Conservation (phyloP, 805 yeast genomes). For the Sugiyamaella floridensis region DNA sequence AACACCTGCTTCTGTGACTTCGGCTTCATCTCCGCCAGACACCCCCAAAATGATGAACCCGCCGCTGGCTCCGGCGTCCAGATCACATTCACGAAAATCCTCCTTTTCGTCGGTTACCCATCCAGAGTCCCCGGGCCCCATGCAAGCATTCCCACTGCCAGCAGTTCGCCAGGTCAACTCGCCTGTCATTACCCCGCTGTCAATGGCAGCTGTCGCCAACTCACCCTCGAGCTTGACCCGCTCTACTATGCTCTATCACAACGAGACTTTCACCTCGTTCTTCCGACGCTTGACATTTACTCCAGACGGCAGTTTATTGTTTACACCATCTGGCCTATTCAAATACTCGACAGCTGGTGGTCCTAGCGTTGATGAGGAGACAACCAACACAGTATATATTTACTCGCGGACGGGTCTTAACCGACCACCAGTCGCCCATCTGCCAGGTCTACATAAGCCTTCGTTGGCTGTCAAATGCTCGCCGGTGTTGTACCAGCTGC, state of each 20-base stretch:
- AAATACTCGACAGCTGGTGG: conserved; percentile 26
- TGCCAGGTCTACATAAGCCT: conserved; percentile 77
- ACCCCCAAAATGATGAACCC: conserved; percentile 30
- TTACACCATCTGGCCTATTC: conserved; percentile 71
- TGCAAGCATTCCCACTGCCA: conserved; percentile 37
- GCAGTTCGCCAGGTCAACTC: conserved; percentile 41
- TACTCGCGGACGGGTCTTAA: conserved; percentile 65
- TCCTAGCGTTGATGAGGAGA: conserved; percentile 34
- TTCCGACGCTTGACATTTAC: conserved; percentile 81
- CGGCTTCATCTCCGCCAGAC: conserved; percentile 13
- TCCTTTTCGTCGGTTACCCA: conserved; percentile 35
- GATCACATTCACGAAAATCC: conserved; percentile 36
- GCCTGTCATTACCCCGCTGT: conserved; percentile 19
- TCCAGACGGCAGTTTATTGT: conserved; percentile 77
- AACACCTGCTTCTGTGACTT: neutral
- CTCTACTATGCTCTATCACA: conserved; percentile 56
- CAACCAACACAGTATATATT: conserved; percentile 67
- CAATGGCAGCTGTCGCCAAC: conserved; percentile 6
- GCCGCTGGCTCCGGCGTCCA: conserved; percentile 24
- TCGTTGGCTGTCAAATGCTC: conserved; percentile 77
- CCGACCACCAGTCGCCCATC: conserved; percentile 64
- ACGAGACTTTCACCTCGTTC: conserved; percentile 84
- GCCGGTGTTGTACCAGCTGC: conserved; percentile 50
- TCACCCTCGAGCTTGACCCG: conserved; percentile 11
- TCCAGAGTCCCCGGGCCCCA: conserved; percentile 34